phyloP scores from a whole-genome alignment of 2,329 filamentous ascomycete genomes.

The Talaromyces piceae region DNA sequence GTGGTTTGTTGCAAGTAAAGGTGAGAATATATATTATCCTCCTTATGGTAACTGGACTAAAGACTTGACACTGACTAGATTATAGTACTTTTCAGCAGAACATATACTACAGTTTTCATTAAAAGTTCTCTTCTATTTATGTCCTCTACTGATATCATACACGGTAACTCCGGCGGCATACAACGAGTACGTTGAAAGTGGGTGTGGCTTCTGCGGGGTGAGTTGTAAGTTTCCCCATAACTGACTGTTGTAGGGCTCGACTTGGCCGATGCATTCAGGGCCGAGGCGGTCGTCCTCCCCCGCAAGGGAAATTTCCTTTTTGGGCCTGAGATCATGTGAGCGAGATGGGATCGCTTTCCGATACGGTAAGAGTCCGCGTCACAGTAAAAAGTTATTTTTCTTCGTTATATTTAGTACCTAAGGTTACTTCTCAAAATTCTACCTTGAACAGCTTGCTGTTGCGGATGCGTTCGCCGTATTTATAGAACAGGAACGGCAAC shows the following conservation, averaged over 20 bases:
- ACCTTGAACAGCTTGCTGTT: constrained; percentile 17
- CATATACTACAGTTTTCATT: not conserved
- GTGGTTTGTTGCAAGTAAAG: no score
- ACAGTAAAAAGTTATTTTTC: not conserved
- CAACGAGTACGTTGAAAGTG: not conserved
- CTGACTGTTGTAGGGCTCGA: no score
- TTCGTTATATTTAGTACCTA: not conserved
- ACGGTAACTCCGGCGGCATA: not conserved
- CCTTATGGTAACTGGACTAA: no score
- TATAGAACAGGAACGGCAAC: constrained; percentile 27
- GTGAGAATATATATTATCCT: no score
- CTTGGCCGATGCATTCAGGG: no score
- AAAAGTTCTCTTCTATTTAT: not conserved
- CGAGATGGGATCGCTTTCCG: not conserved
- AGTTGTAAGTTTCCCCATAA: not conserved
- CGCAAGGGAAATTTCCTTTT: not conserved
- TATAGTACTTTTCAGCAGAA: not conserved
- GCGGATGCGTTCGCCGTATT: constrained; percentile 29
- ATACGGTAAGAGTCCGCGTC: not conserved
- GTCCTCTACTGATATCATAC: not conserved
- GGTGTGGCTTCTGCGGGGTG: not conserved
- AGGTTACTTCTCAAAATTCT: constrained; percentile 1
- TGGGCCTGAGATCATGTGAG: not conserved
- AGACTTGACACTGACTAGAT: not conserved
- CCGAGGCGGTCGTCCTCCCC: not conserved